Percentiles rank a stretch among this genome's conserved stretches.
Conservation (phyloP, 305 asterid species). For the Solanum hybrid region DNA sequence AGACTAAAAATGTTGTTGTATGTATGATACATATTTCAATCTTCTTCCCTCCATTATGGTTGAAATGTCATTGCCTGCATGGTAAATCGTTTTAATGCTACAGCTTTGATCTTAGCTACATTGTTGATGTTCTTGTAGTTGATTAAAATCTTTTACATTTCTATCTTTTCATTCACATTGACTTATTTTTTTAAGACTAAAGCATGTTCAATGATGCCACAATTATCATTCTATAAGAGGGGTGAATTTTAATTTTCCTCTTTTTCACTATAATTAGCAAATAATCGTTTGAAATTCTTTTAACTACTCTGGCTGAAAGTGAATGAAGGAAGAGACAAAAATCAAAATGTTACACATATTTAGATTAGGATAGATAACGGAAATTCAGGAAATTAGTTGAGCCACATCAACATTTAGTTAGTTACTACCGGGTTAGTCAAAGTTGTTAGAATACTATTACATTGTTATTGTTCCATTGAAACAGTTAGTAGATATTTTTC, state of each 20-base stretch:
- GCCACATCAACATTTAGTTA: no score
- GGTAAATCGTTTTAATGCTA: slow-evolving; percentile 30
- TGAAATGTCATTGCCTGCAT: slow-evolving; percentile 57
- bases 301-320: not conserved
- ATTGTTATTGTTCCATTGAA: no score
- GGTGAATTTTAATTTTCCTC: not conserved
- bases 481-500: no score
- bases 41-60: slow-evolving; percentile 6
- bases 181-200: not conserved
- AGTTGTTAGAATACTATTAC: no score
- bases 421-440: no score
- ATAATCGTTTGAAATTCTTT: not conserved
- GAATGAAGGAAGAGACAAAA: not conserved
- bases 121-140: not conserved
- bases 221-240: not conserved
- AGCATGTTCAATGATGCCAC: not conserved
- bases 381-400: no score
- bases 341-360: not conserved
- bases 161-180: not conserved
- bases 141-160: not conserved
- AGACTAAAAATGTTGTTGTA: slow-evolving; percentile 63
- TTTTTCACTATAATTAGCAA: not conserved
- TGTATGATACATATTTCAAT: slow-evolving; percentile 40
- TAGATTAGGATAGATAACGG: no score
- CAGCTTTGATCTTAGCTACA: not conserved